Percentiles rank a stretch among this genome's conserved stretches.
Conservation (phyloP, 495 filamentous ascomycete genomes). For the Talaromyces adpressus region DNA sequence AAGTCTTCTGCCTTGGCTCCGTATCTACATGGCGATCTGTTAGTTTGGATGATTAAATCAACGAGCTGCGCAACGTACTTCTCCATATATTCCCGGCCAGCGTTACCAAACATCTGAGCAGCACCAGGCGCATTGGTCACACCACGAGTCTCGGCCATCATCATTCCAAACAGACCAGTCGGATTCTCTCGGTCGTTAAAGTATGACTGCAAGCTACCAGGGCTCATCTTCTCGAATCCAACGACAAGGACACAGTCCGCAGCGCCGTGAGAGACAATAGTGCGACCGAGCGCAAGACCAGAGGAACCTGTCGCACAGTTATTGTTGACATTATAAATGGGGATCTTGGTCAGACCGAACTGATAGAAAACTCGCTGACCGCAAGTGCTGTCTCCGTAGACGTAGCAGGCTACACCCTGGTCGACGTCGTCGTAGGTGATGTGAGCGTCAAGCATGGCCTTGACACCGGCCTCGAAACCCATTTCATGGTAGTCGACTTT, state of each 20-base stretch:
- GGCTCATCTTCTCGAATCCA: slow-evolving; percentile 97
- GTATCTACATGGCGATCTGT: slow-evolving; percentile 41
- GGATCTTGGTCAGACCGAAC: slow-evolving; percentile 93
- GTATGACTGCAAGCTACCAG: slow-evolving; percentile 71
- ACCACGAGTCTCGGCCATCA: slow-evolving; percentile 80
- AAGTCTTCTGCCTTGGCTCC: slow-evolving; percentile 84
- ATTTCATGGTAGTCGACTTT: slow-evolving; percentile 64
- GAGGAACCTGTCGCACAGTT: slow-evolving; percentile 94
- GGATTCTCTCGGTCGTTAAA: slow-evolving; percentile 79
- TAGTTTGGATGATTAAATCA: slow-evolving; percentile 12
- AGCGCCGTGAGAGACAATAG: slow-evolving; percentile 69
- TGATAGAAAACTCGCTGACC: slow-evolving; percentile 98
- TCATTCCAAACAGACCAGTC: slow-evolving; percentile 57
- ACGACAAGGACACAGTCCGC: slow-evolving; percentile 85
- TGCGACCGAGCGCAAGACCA: slow-evolving; percentile 76
- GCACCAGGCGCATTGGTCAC: slow-evolving; percentile 73
- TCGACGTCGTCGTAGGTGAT: slow-evolving; percentile 97
- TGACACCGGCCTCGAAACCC: slow-evolving; percentile 91
- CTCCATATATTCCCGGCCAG: slow-evolving; percentile 91
- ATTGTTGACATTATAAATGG: slow-evolving; percentile 97
- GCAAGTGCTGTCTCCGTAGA: slow-evolving; percentile 91
- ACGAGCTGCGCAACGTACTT: slow-evolving; percentile 48
- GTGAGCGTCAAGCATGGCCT: slow-evolving; percentile 90
- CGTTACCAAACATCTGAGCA: slow-evolving; percentile 95
- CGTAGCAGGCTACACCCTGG: slow-evolving; percentile 94